Evolutionary conservation across 2,329 filamentous ascomycete genomes (phyloP), one percentile per base, ranked within the genome.

Genomic region (Colletotrichum abscissum): DNA sequence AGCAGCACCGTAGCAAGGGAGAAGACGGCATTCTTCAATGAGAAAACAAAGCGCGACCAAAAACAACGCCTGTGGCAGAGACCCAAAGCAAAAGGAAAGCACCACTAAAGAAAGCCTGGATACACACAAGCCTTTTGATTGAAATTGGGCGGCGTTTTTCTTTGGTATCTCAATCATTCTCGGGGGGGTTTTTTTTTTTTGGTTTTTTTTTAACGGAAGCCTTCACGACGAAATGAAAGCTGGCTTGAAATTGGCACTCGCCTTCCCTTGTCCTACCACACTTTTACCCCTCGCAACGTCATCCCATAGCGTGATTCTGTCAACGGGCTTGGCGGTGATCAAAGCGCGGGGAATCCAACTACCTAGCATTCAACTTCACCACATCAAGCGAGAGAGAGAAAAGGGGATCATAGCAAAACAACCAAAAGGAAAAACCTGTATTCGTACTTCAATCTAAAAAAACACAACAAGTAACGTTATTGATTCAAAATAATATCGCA

Each of bases 1-100:
- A 88, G 62, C 87, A 89, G 79, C 86, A 89, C 76, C 79, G 83
- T 52, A 89, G 87, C 78, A 85, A 83, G 73, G 80, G 77, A 35
- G 75, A 79, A 12, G 78, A 81, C 28, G 78, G 77, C 7, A 58
- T 79, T 24, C 68, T 78, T 63, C 65, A 78, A 69, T 56, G 62
- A 76, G 9, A 19, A 42, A 19, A 42, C 38, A 19, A 19, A 42
- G 38, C 54, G n/a, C 54, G 22, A 42, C 38, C 30, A 54, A 16
- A n/a, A 9, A n/a, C 26, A 66, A 22, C 38, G 3, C 42, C 12
- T 22, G 9, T 49, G n/a, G 7, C 19, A 49, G 19, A 12, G 19
- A 8, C 19, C 24, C 30, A 33, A 33, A 33, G 30, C 30, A 33
- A 42, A 8, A 8, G 38, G 38, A 42, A 19, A 42, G 14, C 16